A percentile compares a stretch with the other conserved stretches of the same genome.
These are phyloP conservation scores for Tricholoma terreum DNA, from an alignment of 768 basidiomycete species.

Conservation along the genomic window DNA sequence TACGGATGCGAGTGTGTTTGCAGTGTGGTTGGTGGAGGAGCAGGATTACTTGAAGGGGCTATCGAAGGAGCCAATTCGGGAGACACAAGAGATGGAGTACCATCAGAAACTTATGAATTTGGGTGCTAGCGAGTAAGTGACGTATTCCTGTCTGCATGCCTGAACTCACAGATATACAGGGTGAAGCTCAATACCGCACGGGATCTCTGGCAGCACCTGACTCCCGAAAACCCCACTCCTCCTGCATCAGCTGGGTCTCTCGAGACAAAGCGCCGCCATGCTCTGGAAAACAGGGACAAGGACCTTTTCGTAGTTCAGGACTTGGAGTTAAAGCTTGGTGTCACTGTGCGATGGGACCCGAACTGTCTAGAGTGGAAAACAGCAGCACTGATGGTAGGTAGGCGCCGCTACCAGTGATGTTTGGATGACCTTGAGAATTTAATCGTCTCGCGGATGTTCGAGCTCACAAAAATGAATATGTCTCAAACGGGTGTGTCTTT, in stretches of 20 bases:
- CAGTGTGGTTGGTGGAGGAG: not conserved
- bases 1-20: not conserved
- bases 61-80: slow-evolving; percentile 2
- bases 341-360: not conserved
- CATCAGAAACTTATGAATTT: not conserved
- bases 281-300: not conserved
- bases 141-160: not conserved
- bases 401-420: not conserved
- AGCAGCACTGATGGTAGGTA: not conserved
- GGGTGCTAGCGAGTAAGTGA: not conserved
- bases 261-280: not conserved
- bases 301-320: not conserved
- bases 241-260: not conserved
- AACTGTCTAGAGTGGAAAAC: not conserved
- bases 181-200: not conserved
- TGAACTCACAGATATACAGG: not conserved
- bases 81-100: not conserved
- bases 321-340: not conserved
- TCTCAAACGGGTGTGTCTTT: slow-evolving; percentile 22
- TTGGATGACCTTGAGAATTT: slow-evolving; percentile 13
- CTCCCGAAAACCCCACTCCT: not conserved
- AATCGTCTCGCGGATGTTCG: slow-evolving; percentile 21
- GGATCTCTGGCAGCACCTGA: not conserved
- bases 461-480: slow-evolving; percentile 25
- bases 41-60: not conserved